A percentile compares a stretch with the other conserved stretches of the same genome.
Conservation (phyloP, 2,329 filamentous ascomycete species). For the Colletotrichum liaoningense region DNA sequence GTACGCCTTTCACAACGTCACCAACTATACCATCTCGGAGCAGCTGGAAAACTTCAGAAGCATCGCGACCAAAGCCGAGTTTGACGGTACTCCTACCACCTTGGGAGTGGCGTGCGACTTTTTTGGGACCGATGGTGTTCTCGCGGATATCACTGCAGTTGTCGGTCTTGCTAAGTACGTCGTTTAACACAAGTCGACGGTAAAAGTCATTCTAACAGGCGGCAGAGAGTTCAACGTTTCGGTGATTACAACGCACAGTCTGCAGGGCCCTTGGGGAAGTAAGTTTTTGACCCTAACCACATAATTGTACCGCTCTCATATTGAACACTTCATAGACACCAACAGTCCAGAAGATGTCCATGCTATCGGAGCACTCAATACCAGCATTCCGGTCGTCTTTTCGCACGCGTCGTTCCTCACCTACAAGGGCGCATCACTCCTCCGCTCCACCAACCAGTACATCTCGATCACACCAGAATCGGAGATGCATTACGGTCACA, state of each 20-base stretch:
- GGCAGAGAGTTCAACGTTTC: conserved; percentile 51
- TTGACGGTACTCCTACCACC: conserved; percentile 45
- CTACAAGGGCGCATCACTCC: conserved; percentile 49
- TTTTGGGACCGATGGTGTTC: conserved; percentile 43
- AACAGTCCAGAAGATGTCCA: conserved; percentile 54
- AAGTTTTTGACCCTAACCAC: conserved; percentile 28
- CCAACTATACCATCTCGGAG: conserved; percentile 46
- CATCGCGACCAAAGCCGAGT: conserved; percentile 44
- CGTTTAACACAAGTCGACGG: neutral
- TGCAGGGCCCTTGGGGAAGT: conserved; percentile 53
- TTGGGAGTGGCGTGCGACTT: conserved; percentile 56
- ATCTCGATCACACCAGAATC: conserved; percentile 69
- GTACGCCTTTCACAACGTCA: conserved; percentile 52
- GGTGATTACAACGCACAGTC: conserved; percentile 58
- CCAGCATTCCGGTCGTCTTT: conserved; percentile 60
- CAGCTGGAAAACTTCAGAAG: conserved; percentile 52
- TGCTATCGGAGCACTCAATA: conserved; percentile 53
- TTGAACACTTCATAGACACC: conserved; percentile 22
- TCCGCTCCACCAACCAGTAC: conserved; percentile 62
- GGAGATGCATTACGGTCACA: conserved; percentile 69
- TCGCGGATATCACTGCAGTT: conserved; percentile 44
- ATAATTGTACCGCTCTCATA: neutral
- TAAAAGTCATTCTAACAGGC: neutral
- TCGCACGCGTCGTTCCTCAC: conserved; percentile 62
- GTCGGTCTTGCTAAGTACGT: conserved; percentile 46